These are phyloP conservation scores for Marasmius tenuissimus DNA, from an alignment of 1,284 basidiomycete species.

Conservation along the genomic window DNA sequence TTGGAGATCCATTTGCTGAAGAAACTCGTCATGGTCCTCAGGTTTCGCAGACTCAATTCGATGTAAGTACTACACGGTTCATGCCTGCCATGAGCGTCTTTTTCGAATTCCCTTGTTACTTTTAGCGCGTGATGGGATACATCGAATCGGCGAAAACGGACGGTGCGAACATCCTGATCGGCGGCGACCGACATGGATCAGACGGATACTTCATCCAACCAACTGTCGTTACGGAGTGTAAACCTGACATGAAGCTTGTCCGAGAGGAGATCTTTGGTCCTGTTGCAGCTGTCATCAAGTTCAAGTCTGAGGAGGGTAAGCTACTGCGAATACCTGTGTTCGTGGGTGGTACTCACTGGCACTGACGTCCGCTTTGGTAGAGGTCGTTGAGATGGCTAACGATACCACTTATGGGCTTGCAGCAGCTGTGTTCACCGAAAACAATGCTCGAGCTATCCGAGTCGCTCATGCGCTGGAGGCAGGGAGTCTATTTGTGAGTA, in stretches of 20 bases:
- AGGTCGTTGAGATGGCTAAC: constrained; percentile 76
- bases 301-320: constrained; percentile 56
- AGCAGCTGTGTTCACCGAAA: constrained; percentile 73
- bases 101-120: constrained; percentile 20
- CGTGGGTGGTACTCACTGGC: background rate
- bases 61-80: constrained; percentile 38
- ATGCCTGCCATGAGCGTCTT: background rate
- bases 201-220: constrained; percentile 77
- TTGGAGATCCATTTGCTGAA: constrained; percentile 79
- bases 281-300: constrained; percentile 71
- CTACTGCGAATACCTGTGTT: background rate
- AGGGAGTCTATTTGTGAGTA: constrained; percentile 62
- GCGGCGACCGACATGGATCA: constrained; percentile 75
- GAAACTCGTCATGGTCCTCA: constrained; percentile 87
- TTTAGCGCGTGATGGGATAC: constrained; percentile 77
- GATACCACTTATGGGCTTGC: constrained; percentile 83
- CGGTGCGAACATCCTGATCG: constrained; percentile 78
- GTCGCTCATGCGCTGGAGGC: constrained; percentile 72
- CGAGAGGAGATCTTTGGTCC: constrained; percentile 92
- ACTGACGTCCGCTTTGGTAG: constrained; percentile 21
- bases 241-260: constrained; percentile 80
- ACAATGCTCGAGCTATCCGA: constrained; percentile 65
- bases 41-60: constrained; percentile 70
- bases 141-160: constrained; percentile 82
- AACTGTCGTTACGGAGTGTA: constrained; percentile 82